Evolutionary conservation across 208 protist species (phyloP), one percentile per base, ranked within the genome.

Genomic region (Spongospora subterranea): DNA sequence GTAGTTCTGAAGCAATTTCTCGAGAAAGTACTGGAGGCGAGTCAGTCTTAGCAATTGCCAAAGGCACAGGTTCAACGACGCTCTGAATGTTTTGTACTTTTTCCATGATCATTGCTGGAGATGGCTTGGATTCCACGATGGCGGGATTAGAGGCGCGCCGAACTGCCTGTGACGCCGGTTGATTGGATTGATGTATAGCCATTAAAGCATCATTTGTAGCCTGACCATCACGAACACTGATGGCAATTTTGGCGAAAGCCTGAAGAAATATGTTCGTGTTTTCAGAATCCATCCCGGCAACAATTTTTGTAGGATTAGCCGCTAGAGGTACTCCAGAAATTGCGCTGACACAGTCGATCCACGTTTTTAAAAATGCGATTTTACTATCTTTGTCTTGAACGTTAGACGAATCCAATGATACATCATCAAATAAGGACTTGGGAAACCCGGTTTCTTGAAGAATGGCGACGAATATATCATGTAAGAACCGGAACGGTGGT

Each of bases 241-340:
- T 54, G 13, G 96, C 96, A 90, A 96, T 96, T 45, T 90, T 38
- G n/a, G 88, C 88, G 11, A 90, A 88, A 46, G 66, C 76, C 77
- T 92, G 89, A 0, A 93, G 71, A 0, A 60, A 89, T 29, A 89
- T 77, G 50, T 93, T 93, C 0, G 89, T 93, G 29, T 65, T 40
- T n/a, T 92, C 92, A n/a, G 89, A 24, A 0, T 93, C 92, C 11
- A 45, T 39, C 13, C 92, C 92, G 17, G 92, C 29, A 0, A 93
- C 64, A 88, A 93, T 93, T 88, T 93, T 89, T 45, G 17, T 45
- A 20, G 71, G 71, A 35, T 35, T 17, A 45, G 71, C 71, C 17
- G 6, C 17, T 6, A 82, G 71, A 6, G n/a, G n/a, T 43, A 20
- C 40, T n/a, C 71, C 71, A n/a, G 35, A 6, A 20, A 35, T 39